Percentiles rank a stretch among this genome's conserved stretches.
Conservation (phyloP, 805 yeast genomes). For the Cyberlindnera nakhonratchasimensis region DNA sequence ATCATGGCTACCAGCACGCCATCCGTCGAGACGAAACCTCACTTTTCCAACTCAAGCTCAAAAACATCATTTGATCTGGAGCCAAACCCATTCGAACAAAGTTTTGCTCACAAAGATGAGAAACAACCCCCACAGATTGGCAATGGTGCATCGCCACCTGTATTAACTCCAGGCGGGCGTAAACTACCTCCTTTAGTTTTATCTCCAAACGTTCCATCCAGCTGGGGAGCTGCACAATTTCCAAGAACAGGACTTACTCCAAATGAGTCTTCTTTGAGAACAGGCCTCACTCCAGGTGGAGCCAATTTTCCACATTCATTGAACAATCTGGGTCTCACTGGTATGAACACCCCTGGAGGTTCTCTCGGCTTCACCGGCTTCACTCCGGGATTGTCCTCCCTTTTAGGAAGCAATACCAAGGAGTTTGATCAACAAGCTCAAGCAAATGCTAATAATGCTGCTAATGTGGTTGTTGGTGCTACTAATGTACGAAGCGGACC, state of each 20-base stretch:
- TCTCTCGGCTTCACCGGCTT: constrained; percentile 23
- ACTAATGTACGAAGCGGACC: constrained; percentile 6
- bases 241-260: constrained; percentile 65
- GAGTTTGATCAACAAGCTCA: constrained; percentile 20
- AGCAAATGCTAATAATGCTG: constrained; percentile 6
- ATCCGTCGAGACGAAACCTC: constrained; percentile 3
- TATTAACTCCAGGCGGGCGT: constrained; percentile 55
- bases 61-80: constrained; percentile 65
- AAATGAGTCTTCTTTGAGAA: constrained; percentile 66
- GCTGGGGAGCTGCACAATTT: constrained; percentile 25
- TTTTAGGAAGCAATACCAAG: constrained; percentile 22
- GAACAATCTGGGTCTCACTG: constrained; percentile 30
- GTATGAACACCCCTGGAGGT: constrained; percentile 26
- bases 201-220: constrained; percentile 26
- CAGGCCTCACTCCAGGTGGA: constrained; percentile 71
- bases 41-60: constrained; percentile 13
- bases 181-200: constrained; percentile 46
- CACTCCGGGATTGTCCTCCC: constrained; percentile 36
- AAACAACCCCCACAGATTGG: constrained; percentile 28
- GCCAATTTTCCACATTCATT: constrained; percentile 38
- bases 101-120: constrained; percentile 71
- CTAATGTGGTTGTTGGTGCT: constrained; percentile 3
- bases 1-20: constrained; percentile 4
- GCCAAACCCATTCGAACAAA: constrained; percentile 93
- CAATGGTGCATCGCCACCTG: constrained; percentile 41